Base-by-base conservation (phyloP, 768 basidiomycete species). In the Termitomyces sp. region DNA sequence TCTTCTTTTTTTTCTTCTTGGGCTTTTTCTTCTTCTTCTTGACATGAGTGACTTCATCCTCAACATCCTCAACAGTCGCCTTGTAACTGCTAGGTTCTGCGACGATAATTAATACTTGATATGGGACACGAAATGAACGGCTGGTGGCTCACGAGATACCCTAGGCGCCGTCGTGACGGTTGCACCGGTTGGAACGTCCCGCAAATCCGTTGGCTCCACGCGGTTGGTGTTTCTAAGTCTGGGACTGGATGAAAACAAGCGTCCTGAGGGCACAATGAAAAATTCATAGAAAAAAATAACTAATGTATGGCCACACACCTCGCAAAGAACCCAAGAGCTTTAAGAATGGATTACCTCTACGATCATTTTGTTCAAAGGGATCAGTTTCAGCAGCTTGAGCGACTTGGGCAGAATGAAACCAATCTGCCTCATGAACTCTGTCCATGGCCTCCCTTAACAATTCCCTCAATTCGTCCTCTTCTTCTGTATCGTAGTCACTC, bases 341-440 rank as follows among this genome's bases (percentile, higher is more conserved):
- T 64, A 92, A 68, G 69, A 94, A 92, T 0, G 90, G 88, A 65
- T 93, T 94, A 20, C 78, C 81, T 65, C 85, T 86, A 53, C 78
- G 75, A 53, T 81, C 78, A 24, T 84, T 68, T 42, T 40, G 51
- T 42, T 75, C 67, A 48, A 79, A 77, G 50, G 80, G 75, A 53
- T 82, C 74, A 4, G 79, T 73, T 33, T 58, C 57, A 7, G 75
- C 73, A 16, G 69, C 66, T 14, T 70, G 43, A 43, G 24, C 68
- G 13, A 69, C 69, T 56, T 69, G 61, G 16, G 72, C 75, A 32
- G 75, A 74, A 65, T 87, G 82, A 51, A 83, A 75, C 68, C 84
- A 85, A 55, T 85, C 86, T 20, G 80, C 76, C 52, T 83, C 78
- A 63, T 81, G 75, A 0, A 82, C 84, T 18, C 79, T 73, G 59